These are phyloP conservation scores for Nematodospora valgi DNA, from an alignment of 805 yeast species.

Conservation along the genomic window DNA sequence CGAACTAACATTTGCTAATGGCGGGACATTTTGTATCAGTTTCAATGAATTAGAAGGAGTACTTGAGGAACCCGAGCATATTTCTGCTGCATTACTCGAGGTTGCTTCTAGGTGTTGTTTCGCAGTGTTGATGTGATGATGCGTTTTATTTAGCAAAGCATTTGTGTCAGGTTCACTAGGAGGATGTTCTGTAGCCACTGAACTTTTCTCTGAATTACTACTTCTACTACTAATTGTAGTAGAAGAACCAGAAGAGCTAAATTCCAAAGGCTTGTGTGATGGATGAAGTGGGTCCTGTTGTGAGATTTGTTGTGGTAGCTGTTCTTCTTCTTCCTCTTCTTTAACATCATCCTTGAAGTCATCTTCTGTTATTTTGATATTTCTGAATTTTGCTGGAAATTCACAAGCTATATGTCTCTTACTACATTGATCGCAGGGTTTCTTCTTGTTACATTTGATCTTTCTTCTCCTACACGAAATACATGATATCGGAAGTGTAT, in stretches of 20 bases:
- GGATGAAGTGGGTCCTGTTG: not conserved
- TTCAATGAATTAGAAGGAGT: not conserved
- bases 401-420: conserved; percentile 37
- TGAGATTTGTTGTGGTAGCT: not conserved
- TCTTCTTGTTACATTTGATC: conserved; percentile 31
- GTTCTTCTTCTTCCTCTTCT: not conserved
- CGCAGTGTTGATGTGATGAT: too few species aligned
- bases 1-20: not conserved
- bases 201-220: too few species aligned
- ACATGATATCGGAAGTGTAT: conserved; percentile 30
- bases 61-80: conserved; percentile 4
- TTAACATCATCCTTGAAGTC: conserved; percentile 7
- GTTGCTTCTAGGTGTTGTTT: too few species aligned
- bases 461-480: conserved; percentile 34
- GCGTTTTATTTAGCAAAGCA: too few species aligned
- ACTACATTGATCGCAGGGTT: conserved; percentile 42
- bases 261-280: too few species aligned
- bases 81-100: conserved; percentile 3
- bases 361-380: conserved; percentile 31
- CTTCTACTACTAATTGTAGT: too few species aligned
- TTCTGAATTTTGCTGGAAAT: conserved; percentile 46
- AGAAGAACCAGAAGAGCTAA: too few species aligned
- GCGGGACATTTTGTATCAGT: not conserved
- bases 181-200: too few species aligned
- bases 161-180: too few species aligned